Evolutionary conservation across 1,139 yeast species (phyloP), one percentile per base, ranked within the genome.

Genomic region (Blastobotrys petasosporus): DNA sequence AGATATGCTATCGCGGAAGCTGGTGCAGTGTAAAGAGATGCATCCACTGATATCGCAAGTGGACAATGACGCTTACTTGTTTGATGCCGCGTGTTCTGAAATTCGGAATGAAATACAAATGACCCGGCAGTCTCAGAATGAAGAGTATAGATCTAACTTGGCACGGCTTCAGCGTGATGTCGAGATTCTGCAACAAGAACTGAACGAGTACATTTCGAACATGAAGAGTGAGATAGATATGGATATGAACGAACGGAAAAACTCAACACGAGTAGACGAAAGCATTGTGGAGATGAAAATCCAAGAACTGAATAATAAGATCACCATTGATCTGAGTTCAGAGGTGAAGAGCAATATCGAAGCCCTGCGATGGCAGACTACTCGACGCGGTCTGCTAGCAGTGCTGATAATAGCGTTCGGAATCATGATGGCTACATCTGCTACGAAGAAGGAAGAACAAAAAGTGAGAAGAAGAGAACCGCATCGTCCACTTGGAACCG

Each of bases 61-160:
- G 13, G 95, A 87, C 52, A 90, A 88, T 58, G 96, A 88, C 58
- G 76, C 79, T 20, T 92, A 92, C 62, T 68, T 92, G 28, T 90
- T 88, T 64, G 94, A 88, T 61, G 94, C 97, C 39, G 96, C 97
- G 0, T 86, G 88, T 54, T 84, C 92, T 48, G 97, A 92, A 62
- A 68, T 92, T 37, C 66, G 85, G 43, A 87, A 85, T 34, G 96
- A 88, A 57, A 77, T 88, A 17, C 81, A 84, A 38, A 74, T 84
- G 42, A 75, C 84, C 15, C 70, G 97, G 51, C 90, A 84, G 54
- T 71, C 73, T 17, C 87, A 86, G 54, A 71, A 85, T 44, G 80
- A 82, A 54, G 85, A 82, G 51, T 69, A 81, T 48, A 78, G 83
- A 20, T 79, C 81, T 51, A 76, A 80, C 43, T 79, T 85, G 50